phyloP scores from a whole-genome alignment of 177 flowering plant species.

The Vitis hybrid region DNA sequence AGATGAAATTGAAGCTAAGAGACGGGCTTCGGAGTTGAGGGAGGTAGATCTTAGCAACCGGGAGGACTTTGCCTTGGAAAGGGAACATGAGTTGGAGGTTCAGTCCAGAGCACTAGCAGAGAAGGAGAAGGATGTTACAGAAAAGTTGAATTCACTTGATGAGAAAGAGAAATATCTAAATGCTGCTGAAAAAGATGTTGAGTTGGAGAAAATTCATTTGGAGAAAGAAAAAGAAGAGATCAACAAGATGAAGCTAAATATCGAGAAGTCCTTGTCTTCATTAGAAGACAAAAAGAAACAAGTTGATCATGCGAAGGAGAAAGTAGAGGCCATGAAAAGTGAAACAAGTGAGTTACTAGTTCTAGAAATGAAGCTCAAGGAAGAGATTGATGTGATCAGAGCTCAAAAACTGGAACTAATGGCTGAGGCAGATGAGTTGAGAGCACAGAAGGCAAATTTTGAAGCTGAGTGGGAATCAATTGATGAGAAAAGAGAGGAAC shows the following conservation, averaged over 20 bases:
- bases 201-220: slow-evolving; percentile 35
- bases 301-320: slow-evolving; percentile 53
- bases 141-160: slow-evolving; percentile 39
- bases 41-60: slow-evolving; percentile 69
- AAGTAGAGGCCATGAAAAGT: slow-evolving; percentile 53
- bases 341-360: slow-evolving; percentile 65
- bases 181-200: slow-evolving; percentile 50
- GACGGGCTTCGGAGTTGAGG: slow-evolving; percentile 77
- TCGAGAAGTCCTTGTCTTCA: slow-evolving; percentile 41
- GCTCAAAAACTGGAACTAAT: slow-evolving; percentile 63
- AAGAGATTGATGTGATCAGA: slow-evolving; percentile 82
- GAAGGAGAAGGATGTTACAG: slow-evolving; percentile 54
- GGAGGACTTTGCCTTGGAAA: slow-evolving; percentile 60
- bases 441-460: slow-evolving; percentile 78
- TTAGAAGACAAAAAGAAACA: slow-evolving; percentile 56
- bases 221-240: slow-evolving; percentile 65
- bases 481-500: slow-evolving; percentile 85
- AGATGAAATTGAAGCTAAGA: slow-evolving; percentile 69
- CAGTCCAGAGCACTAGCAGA: slow-evolving; percentile 49
- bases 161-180: slow-evolving; percentile 52
- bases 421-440: slow-evolving; percentile 68
- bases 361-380: slow-evolving; percentile 75
- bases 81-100: slow-evolving; percentile 63
- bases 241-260: slow-evolving; percentile 36
- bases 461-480: slow-evolving; percentile 89